Conservation (phyloP, 805 yeast genomes). For the Cyberlindnera mycetangii region DNA sequence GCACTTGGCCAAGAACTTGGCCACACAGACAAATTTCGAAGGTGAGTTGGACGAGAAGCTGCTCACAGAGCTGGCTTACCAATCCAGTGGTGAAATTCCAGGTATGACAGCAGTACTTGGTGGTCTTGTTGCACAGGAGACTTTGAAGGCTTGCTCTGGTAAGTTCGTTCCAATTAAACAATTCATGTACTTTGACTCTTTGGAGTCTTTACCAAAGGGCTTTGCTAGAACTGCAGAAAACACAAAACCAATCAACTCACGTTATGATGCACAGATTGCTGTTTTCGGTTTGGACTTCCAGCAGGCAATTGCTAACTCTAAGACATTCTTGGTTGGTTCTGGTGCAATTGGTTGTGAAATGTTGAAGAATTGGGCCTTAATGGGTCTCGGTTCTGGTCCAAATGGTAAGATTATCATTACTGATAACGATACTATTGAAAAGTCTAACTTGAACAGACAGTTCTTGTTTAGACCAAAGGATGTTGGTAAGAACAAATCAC, state of each 20-base stretch:
- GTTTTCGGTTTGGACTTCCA: conserved; percentile 84
- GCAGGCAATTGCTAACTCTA: conserved; percentile 67
- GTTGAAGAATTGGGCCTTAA: conserved; percentile 96
- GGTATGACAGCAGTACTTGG: conserved; percentile 88
- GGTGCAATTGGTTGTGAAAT: conserved; percentile 99
- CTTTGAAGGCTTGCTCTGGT: conserved; percentile 90
- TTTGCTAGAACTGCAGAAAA: conserved; percentile 67
- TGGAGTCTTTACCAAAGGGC: conserved; percentile 79
- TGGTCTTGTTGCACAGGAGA: conserved; percentile 95
- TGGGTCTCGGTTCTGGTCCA: conserved; percentile 93
- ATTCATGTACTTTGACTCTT: conserved; percentile 88
- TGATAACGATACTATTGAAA: conserved; percentile 93
- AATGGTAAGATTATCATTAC: conserved; percentile 82
- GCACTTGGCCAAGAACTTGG: conserved; percentile 55
- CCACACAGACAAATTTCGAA: conserved; percentile 52
- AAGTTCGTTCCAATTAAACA: conserved; percentile 93
- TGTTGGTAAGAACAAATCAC: conserved; percentile 89
- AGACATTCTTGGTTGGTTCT: conserved; percentile 89
- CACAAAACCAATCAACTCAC: conserved; percentile 70
- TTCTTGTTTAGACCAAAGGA: conserved; percentile 92
- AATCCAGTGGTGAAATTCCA: conserved; percentile 89
- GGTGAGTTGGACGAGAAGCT: conserved; percentile 65
- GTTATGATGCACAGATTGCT: conserved; percentile 95
- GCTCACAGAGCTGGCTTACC: conserved; percentile 71
- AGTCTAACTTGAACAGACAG: conserved; percentile 94